Evolutionary conservation across 1,284 basidiomycete genomes (phyloP).

Genomic region (Pholiota adiposa): DNA sequence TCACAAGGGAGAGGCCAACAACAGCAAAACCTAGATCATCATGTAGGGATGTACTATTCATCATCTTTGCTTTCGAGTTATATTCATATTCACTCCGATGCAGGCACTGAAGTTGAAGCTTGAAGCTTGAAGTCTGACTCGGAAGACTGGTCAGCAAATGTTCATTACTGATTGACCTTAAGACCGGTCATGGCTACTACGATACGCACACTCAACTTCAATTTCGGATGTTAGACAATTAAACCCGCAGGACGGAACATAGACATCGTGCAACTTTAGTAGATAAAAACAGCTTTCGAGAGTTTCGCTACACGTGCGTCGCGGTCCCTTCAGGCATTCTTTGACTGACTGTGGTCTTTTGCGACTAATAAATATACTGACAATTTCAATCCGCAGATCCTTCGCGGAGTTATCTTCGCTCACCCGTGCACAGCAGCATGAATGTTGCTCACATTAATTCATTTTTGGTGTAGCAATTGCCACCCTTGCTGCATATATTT

Average conservation of each 20-base stretch:
- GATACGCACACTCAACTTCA: no score
- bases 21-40: neutral
- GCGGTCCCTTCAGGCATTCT: neutral
- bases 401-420: neutral
- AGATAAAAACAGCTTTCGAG: neutral
- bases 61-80: neutral
- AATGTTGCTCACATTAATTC: constrained; percentile 2
- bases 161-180: no score
- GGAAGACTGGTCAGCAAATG: no score
- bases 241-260: no score
- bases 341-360: neutral
- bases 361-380: neutral
- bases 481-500: constrained; percentile 9
- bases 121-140: neutral
- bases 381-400: neutral
- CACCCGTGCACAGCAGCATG: neutral
- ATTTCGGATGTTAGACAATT: no score
- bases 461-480: neutral
- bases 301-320: neutral
- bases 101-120: neutral
- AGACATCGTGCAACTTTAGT: no score
- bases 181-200: no score
- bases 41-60: neutral
- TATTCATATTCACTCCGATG: neutral
- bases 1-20: constrained; percentile 13